Conservation (phyloP, 208 protist species). For the Histomonas meleagridis region DNA sequence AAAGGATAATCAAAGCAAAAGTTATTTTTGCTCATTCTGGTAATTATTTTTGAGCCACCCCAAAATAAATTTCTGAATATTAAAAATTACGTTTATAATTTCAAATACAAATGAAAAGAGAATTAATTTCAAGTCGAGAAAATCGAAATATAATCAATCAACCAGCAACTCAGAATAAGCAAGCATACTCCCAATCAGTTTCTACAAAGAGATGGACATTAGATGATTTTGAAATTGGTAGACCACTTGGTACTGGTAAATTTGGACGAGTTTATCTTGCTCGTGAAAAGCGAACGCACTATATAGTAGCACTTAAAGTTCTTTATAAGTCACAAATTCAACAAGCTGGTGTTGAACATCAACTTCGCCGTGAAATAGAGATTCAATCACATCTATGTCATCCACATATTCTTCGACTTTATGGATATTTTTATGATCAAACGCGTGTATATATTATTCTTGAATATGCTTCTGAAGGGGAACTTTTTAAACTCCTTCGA, state of each 20-base stretch:
- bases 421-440: constrained; percentile 87
- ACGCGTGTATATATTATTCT: constrained; percentile 89
- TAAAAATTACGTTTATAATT: too few species aligned
- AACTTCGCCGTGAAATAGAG: constrained; percentile 92
- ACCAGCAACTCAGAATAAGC: too few species aligned
- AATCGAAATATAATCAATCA: too few species aligned
- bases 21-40: too few species aligned
- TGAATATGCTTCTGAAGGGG: constrained; percentile 86
- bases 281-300: constrained; percentile 82
- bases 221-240: constrained; percentile 63
- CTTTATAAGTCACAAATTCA: constrained; percentile 77
- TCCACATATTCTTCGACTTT: constrained; percentile 84
- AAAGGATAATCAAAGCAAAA: too few species aligned
- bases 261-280: constrained; percentile 95
- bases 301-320: constrained; percentile 71
- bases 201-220: constrained; percentile 52
- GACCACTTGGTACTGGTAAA: constrained; percentile 69
- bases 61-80: too few species aligned
- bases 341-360: constrained; percentile 78
- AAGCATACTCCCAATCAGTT: too few species aligned
- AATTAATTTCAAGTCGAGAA: too few species aligned
- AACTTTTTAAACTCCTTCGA: constrained; percentile 77
- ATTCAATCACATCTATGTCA: constrained; percentile 83
- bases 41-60: too few species aligned
- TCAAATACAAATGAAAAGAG: too few species aligned